A percentile compares a stretch with the other conserved stretches of the same genome.
Conservation (phyloP, 345 rosid species). For the Brassica carinata region DNA sequence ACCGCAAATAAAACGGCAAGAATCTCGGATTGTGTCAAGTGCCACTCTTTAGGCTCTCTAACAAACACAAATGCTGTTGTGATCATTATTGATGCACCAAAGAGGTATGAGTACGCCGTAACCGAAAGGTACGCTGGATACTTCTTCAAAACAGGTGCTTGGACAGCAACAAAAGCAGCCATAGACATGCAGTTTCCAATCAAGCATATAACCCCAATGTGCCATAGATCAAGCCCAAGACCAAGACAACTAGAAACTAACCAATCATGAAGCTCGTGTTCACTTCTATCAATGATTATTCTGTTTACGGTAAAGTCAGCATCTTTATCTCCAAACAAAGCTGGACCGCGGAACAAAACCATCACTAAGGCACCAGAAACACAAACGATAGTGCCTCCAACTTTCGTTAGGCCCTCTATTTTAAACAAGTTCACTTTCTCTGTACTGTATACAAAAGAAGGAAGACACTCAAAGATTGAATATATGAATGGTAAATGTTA, state of each 20-base stretch:
- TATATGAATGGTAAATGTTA: background rate
- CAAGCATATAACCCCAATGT: constrained; percentile 87
- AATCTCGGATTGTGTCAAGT: constrained; percentile 70
- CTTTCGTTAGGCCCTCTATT: constrained; percentile 85
- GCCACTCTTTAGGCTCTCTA: constrained; percentile 76
- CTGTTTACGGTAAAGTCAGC: constrained; percentile 40
- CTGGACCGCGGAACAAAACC: constrained; percentile 89
- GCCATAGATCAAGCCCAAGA: constrained; percentile 74
- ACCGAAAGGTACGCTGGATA: constrained; percentile 85
- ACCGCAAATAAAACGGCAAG: constrained; percentile 85
- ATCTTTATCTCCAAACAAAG: constrained; percentile 60
- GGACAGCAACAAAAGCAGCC: constrained; percentile 88
- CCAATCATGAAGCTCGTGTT: constrained; percentile 75
- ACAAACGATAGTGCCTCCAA: constrained; percentile 79
- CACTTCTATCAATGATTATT: constrained; percentile 61
- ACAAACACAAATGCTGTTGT: constrained; percentile 55
- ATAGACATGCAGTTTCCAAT: constrained; percentile 93
- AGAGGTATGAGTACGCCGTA: constrained; percentile 73
- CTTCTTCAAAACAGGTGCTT: constrained; percentile 76
- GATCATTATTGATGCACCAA: constrained; percentile 77
- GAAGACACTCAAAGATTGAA: background rate
- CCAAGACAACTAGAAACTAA: constrained; percentile 57
- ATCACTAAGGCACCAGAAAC: constrained; percentile 85
- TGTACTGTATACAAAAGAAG: constrained; percentile 65
- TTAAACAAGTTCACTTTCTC: constrained; percentile 76